Percentiles rank a stretch among this genome's conserved stretches.
These are phyloP conservation scores for Diplocarpon mali DNA, from an alignment of 2,329 filamentous ascomycete species.

Conservation along the genomic window DNA sequence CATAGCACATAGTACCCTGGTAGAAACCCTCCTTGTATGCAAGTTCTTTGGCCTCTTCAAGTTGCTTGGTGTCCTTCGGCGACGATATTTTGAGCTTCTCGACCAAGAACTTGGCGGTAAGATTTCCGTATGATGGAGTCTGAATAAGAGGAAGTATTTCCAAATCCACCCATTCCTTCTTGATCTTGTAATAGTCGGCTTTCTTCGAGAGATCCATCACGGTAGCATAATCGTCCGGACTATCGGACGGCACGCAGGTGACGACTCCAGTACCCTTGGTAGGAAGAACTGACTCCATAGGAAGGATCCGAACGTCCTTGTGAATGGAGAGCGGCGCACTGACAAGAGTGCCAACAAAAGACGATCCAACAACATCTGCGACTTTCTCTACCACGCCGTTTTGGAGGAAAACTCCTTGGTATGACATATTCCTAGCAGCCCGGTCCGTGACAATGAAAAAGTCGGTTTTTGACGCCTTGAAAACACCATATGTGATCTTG, in stretches of 20 bases:
- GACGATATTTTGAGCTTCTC: constrained; percentile 95
- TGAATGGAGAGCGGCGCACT: constrained; percentile 83
- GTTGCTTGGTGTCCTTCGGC: constrained; percentile 83
- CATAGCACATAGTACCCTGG: constrained; percentile 79
- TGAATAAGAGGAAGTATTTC: constrained; percentile 84
- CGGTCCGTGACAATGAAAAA: constrained; percentile 78
- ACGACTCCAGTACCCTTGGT: constrained; percentile 96
- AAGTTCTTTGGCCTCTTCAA: constrained; percentile 88
- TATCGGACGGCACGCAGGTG: constrained; percentile 90
- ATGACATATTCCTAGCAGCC: constrained; percentile 88
- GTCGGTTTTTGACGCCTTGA: constrained; percentile 65
- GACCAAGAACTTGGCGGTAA: constrained; percentile 72
- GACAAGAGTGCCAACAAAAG: constrained; percentile 79
- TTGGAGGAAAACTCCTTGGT: constrained; percentile 73
- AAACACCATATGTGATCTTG: constrained; percentile 80
- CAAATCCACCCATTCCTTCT: constrained; percentile 91
- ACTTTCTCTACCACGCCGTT: constrained; percentile 68
- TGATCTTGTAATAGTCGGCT: constrained; percentile 87
- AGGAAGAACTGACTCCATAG: constrained; percentile 88
- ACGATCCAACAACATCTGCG: constrained; percentile 63
- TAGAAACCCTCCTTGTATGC: constrained; percentile 98
- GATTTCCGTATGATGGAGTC: constrained; percentile 77
- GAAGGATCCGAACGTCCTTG: constrained; percentile 74
- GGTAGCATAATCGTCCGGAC: constrained; percentile 89
- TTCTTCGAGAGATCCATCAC: constrained; percentile 85